Evolutionary conservation across 352 stramenopile genomes (phyloP).

Genomic region (Phytophthora europaea): DNA sequence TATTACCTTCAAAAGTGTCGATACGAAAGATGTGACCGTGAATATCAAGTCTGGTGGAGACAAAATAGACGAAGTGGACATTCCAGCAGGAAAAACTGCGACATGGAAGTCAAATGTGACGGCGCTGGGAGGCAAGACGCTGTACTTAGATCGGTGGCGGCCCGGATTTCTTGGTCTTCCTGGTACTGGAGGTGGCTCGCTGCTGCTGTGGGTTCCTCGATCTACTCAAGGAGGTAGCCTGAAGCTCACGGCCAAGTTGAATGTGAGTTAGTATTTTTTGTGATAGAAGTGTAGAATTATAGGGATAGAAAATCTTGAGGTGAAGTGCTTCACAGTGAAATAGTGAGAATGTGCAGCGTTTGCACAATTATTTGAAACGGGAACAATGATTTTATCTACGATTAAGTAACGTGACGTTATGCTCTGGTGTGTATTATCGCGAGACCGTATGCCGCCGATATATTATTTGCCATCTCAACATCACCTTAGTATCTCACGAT

Average conservation of each 20-base stretch:
- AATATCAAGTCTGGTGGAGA: conserved; percentile 39
- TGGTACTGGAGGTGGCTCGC: conserved; percentile 33
- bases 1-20: conserved; percentile 34
- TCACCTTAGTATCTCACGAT: no score
- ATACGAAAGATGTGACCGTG: conserved; percentile 35
- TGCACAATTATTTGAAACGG: no score
- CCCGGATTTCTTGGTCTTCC: conserved; percentile 32
- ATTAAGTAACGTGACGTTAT: no score
- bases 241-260: conserved; percentile 20
- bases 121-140: conserved; percentile 30
- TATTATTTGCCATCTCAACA: no score
- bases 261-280: conserved; percentile 14
- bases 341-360: no score
- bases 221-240: conserved; percentile 18
- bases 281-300: not conserved
- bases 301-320: not conserved
- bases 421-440: no score
- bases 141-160: conserved; percentile 44
- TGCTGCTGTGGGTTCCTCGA: conserved; percentile 35
- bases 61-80: conserved; percentile 25
- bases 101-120: conserved; percentile 26
- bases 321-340: no score
- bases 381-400: no score
- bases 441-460: no score
- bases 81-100: conserved; percentile 21